Conservation (phyloP, 164 flowering plant species). For the Platanus orientalis region DNA sequence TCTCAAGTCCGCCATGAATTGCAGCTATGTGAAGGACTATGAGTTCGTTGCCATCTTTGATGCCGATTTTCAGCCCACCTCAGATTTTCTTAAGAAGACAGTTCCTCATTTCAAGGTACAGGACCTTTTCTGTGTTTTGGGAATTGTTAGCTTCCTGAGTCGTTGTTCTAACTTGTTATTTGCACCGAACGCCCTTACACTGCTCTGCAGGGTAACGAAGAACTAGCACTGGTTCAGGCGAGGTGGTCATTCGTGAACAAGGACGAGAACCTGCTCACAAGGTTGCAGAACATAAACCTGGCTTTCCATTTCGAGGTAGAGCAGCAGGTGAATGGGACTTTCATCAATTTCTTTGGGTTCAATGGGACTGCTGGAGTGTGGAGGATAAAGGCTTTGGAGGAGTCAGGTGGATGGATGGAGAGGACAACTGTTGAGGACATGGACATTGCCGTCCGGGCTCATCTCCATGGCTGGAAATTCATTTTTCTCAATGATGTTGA, state of each 20-base stretch:
- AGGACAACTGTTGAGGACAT: slow-evolving; percentile 98
- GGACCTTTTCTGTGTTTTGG: not conserved
- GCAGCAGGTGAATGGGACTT: slow-evolving; percentile 95
- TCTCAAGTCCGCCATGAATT: slow-evolving; percentile 94
- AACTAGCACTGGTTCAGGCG: slow-evolving; percentile 88
- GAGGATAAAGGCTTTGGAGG: slow-evolving; percentile 96
- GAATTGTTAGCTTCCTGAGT: not conserved
- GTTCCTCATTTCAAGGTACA: slow-evolving; percentile 88
- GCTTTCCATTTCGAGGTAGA: slow-evolving; percentile 95
- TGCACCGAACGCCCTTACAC: no score
- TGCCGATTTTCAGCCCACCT: slow-evolving; percentile 91
- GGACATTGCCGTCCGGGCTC: slow-evolving; percentile 98
- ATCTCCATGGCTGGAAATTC: slow-evolving; percentile 93
- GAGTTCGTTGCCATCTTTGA: slow-evolving; percentile 92
- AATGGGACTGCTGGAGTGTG: slow-evolving; percentile 99
- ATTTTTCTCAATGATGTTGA: slow-evolving; percentile 91
- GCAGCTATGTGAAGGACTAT: slow-evolving; percentile 84
- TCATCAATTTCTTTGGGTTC: slow-evolving; percentile 91
- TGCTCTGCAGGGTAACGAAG: slow-evolving; percentile 68
- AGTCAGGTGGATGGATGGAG: slow-evolving; percentile 97
- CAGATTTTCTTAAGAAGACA: slow-evolving; percentile 74
- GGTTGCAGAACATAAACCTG: slow-evolving; percentile 83
- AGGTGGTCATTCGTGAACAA: slow-evolving; percentile 99
- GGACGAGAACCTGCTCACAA: slow-evolving; percentile 90
- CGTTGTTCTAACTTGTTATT: not conserved